phyloP scores from a whole-genome alignment of 2,329 filamentous ascomycete species.

The Paecilomyces fulvus region DNA sequence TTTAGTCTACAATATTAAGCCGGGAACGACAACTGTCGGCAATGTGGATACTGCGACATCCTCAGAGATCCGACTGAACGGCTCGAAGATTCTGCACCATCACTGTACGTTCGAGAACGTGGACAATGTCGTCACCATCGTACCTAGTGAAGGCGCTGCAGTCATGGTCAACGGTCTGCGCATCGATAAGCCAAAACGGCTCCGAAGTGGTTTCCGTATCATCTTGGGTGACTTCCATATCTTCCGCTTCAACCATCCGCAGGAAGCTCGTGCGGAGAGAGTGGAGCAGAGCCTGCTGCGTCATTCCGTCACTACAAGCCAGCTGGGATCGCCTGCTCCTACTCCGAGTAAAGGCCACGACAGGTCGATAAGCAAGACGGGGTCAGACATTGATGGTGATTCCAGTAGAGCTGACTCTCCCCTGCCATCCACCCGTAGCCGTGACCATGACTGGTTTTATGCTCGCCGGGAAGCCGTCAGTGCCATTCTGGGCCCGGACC shows the following conservation, averaged over 20 bases:
- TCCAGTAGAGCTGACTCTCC: constrained; percentile 75
- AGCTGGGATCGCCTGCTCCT: constrained; percentile 57
- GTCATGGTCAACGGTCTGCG: constrained; percentile 97
- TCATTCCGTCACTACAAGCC: constrained; percentile 62
- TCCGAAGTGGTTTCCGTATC: constrained; percentile 87
- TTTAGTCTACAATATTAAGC: constrained; percentile 95
- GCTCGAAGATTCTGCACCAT: constrained; percentile 81
- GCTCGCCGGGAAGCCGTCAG: constrained; percentile 88
- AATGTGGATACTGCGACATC: constrained; percentile 80
- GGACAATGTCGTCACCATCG: constrained; percentile 85
- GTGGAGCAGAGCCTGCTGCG: constrained; percentile 80
- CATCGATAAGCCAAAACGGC: constrained; percentile 72
- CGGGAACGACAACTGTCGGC: constrained; percentile 85
- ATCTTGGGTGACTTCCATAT: constrained; percentile 98
- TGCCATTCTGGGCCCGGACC: constrained; percentile 80
- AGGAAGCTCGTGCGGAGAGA: constrained; percentile 87
- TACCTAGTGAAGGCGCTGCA: constrained; percentile 82
- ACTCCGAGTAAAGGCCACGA: constrained; percentile 61
- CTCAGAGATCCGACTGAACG: constrained; percentile 87
- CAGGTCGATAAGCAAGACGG: constrained; percentile 66
- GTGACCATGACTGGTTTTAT: constrained; percentile 91
- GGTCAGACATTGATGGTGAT: constrained; percentile 65
- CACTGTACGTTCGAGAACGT: constrained; percentile 92
- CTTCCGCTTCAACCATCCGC: constrained; percentile 94
- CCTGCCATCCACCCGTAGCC: constrained; percentile 54